phyloP scores from a whole-genome alignment of 495 filamentous ascomycete species.

The Penicillium daleae region DNA sequence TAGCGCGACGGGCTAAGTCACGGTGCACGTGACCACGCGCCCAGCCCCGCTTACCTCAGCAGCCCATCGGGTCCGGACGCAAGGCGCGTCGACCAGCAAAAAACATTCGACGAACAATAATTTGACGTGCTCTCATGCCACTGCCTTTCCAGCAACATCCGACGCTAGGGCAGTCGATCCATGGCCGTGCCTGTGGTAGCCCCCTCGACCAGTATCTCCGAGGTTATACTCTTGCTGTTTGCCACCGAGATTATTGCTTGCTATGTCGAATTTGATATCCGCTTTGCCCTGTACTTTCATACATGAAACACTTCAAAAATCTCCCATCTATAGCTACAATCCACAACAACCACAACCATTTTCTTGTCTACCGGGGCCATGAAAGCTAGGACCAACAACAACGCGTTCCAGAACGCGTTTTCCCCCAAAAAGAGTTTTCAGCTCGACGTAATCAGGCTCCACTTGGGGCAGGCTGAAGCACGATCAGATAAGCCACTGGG shows the following conservation, averaged over 20 bases:
- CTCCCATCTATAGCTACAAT: background rate
- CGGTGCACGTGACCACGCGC: conserved; percentile 48
- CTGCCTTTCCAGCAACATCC: conserved; percentile 32
- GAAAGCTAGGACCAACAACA: conserved; percentile 10
- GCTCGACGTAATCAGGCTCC: conserved; percentile 27
- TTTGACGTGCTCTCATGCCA: conserved; percentile 29
- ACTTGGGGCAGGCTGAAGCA: conserved; percentile 24
- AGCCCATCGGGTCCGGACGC: conserved; percentile 8
- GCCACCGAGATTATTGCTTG: background rate
- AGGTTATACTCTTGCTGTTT: no score
- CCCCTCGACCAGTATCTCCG: conserved; percentile 16
- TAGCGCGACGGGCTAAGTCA: conserved; percentile 53
- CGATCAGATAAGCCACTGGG: conserved; percentile 34
- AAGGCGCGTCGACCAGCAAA: conserved; percentile 27
- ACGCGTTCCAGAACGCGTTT: conserved; percentile 23
- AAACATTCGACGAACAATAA: conserved; percentile 8
- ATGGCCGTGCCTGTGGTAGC: conserved; percentile 28
- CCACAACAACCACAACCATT: background rate
- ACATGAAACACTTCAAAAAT: background rate
- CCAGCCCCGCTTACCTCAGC: conserved; percentile 17
- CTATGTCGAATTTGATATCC: background rate
- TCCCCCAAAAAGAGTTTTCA: conserved; percentile 19
- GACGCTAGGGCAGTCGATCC: conserved; percentile 36
- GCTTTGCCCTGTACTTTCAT: background rate
- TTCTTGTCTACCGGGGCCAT: background rate